Conservation (phyloP, 257 asterid species). For the Nicotiana paniculata region DNA sequence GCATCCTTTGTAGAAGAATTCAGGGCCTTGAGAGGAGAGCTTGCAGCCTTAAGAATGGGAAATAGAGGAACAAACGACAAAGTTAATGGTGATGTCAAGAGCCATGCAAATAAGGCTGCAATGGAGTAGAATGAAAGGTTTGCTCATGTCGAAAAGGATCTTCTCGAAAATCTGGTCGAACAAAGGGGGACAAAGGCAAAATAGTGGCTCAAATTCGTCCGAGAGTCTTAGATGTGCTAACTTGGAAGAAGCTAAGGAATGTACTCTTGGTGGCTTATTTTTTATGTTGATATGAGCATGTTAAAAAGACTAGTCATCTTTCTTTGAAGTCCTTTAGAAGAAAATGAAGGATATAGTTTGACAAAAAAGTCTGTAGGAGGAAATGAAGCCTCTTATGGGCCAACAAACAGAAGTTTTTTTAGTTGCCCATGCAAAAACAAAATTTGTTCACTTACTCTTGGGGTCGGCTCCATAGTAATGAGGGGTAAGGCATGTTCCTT, state of each 20-base stretch:
- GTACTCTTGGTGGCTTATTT: neutral
- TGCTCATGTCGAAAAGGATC: slow-evolving; percentile 63
- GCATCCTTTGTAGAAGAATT: slow-evolving; percentile 83
- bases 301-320: slow-evolving; percentile 13
- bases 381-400: slow-evolving; percentile 1
- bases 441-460: too few species aligned
- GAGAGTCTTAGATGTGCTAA: slow-evolving; percentile 67
- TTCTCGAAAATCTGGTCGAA: slow-evolving; percentile 78
- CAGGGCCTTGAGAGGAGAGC: slow-evolving; percentile 70
- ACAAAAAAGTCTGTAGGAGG: slow-evolving; percentile 5
- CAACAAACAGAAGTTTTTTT: neutral
- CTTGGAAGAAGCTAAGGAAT: slow-evolving; percentile 45
- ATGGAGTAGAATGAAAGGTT: slow-evolving; percentile 54
- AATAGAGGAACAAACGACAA: slow-evolving; percentile 36
- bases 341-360: slow-evolving; percentile 26
- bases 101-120: slow-evolving; percentile 45
- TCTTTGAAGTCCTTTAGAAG: neutral
- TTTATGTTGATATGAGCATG: slow-evolving; percentile 6
- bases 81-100: slow-evolving; percentile 30
- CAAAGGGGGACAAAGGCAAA: slow-evolving; percentile 57
- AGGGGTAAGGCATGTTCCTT: too few species aligned
- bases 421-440: too few species aligned
- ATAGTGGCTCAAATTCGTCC: slow-evolving; percentile 90
- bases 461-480: too few species aligned
- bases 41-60: slow-evolving; percentile 65